Evolutionary conservation across 768 basidiomycete species (phyloP), one percentile per base, ranked within the genome.

Genomic region (Amanita exitialis): DNA sequence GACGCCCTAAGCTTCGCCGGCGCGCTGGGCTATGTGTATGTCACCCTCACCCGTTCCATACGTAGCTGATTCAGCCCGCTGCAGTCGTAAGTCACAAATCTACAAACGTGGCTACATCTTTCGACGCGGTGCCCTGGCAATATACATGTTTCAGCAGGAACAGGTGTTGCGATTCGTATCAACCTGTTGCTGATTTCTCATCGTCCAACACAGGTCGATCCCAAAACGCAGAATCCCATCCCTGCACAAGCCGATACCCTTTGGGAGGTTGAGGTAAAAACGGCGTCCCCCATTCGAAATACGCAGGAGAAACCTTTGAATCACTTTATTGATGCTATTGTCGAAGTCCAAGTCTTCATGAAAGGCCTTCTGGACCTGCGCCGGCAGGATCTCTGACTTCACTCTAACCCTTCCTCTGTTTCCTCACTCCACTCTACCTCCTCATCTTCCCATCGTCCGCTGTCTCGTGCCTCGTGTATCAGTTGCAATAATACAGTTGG

Each of bases 181-280:
- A 39, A 13, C 48, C 13, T n/a, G 47, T 27, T 13, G 1, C 34
- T 38, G 15, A 25, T 27, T 34, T 16, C 8, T 28, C 3, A 44
- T 30, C 18, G 13, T 32, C 10, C 16, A 37, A 48, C 23, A 39
- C 53, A 91, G 87, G 76, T 85, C 30, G 86, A 90, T 58, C 75
- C 77, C 0, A 85, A 78, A 64, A 88, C 86, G 4, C 82, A 82
- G 48, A 78, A 82, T 56, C 82, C 86, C 0, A 82, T 82, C 41
- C 82, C 85, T 34, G 85, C 85, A n/a, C 84, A 86, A 50, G 67
- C 80, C 6, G 86, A 87, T 57, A 86, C 87, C 0, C 71, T 88
- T 4, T 92, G 89, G 89, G 84, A 90, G 62, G 87, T 92, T 34
- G 86, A 91, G 67, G 88, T 90, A 45, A 90, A 86, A 63, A 89